Percentiles rank a stretch among this genome's conserved stretches.
phyloP scores from a whole-genome alignment of 495 filamentous ascomycete genomes.

The Usnea hakonensis region DNA sequence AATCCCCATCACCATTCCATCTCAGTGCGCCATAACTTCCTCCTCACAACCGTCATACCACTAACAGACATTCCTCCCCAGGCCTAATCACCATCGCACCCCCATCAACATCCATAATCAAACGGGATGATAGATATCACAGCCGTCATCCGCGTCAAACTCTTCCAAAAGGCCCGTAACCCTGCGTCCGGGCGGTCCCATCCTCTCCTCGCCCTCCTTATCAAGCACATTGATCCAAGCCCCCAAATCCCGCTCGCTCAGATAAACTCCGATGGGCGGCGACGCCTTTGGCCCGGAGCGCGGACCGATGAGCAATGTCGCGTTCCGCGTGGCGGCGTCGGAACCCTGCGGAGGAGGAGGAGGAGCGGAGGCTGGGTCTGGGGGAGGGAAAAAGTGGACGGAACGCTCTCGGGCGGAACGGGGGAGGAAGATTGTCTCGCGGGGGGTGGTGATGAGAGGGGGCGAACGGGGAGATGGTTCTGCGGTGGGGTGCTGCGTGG shows the following conservation, averaged over 20 bases:
- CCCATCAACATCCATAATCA: background rate
- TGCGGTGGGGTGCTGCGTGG: background rate
- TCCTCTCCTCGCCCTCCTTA: background rate
- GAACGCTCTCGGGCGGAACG: background rate
- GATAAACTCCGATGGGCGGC: background rate
- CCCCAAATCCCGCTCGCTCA: background rate
- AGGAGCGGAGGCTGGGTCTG: background rate
- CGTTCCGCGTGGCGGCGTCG: too few species aligned
- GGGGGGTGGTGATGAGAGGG: background rate
- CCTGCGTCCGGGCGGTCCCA: background rate
- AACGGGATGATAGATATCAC: background rate
- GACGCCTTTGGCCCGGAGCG: background rate
- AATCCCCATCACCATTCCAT: too few species aligned
- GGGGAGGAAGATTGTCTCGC: background rate
- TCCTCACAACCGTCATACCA: too few species aligned
- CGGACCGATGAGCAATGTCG: background rate
- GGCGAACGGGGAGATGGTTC: background rate
- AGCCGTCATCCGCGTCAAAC: background rate
- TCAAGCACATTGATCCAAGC: background rate
- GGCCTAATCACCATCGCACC: constrained; percentile 12
- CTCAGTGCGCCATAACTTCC: too few species aligned
- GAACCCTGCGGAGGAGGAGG: too few species aligned
- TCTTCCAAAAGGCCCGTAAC: background rate
- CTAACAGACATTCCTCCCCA: too few species aligned
- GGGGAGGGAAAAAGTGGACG: background rate